Evolutionary conservation across 352 stramenopile genomes (phyloP), one percentile per base, ranked within the genome.

Genomic region (Elongisporangium undulatum): DNA sequence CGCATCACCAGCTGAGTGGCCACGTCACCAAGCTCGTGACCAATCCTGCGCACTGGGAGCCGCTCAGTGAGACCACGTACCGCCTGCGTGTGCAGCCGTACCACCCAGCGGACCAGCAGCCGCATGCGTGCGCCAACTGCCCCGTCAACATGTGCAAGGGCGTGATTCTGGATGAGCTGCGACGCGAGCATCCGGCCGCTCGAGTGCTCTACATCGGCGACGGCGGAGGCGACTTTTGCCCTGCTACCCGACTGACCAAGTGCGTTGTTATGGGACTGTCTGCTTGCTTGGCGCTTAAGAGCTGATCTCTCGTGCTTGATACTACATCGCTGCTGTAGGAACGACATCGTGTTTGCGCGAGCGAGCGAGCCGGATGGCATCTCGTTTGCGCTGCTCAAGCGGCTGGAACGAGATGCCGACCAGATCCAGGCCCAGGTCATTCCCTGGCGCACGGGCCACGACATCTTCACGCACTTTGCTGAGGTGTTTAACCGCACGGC

Each of bases 131-230:
- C 59, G 17, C 48, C 0, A 59, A 61, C 19, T 90, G 81, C 53
- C 72, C 74, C 21, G 20, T 53, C 21, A 85, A 85, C 53, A 73
- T 89, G 74, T 90, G 81, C 76, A 90, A 87, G 67, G 81, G 79
- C 1, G 34, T 41, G 3, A 74, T 86, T n/a, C 9, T 89, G 23
- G 56, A 85, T 20, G 51, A 64, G 12, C 62, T 81, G 17, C 63
- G 69, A 38, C 55, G 67, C 15, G 54, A 73, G 10, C 55, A 69
- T 41, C 24, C 51, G 49, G 82, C 68, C 53, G 59, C 75, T 0
- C 59, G 66, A 26, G 72, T 90, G 19, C 26, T 90, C n/a, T 90
- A 81, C 54, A 66, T 90, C 10, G 76, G 80, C 49, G 74, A 77
- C 39, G 77, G 70, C 7, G 64, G 58, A n/a, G 72, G 59, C 7